Conservation (phyloP, 306 rosid genomes). For the Crotalaria pallida region DNA sequence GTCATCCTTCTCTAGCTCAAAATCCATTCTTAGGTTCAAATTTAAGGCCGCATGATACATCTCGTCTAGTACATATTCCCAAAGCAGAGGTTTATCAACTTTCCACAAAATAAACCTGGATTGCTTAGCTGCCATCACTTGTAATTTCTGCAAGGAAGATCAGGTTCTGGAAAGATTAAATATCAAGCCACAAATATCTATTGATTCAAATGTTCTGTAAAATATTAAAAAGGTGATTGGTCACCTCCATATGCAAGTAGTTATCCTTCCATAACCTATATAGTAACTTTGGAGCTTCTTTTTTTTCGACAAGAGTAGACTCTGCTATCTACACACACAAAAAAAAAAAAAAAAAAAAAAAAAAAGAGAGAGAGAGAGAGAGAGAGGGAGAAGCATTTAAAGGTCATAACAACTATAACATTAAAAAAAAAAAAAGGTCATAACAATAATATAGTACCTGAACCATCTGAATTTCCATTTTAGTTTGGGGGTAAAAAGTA, state of each 20-base stretch:
- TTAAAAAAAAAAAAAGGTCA: too few relatives aligned
- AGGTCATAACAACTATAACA: not conserved
- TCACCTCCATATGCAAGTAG: slow-evolving; percentile 86
- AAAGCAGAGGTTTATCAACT: slow-evolving; percentile 52
- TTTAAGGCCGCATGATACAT: slow-evolving; percentile 89
- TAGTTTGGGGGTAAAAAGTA: not conserved
- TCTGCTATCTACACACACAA: slow-evolving; percentile 78
- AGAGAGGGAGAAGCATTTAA: not conserved
- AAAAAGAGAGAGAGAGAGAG: too few relatives aligned
- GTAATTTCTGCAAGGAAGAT: slow-evolving; percentile 60
- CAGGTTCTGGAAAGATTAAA: not conserved
- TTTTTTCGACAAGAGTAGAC: slow-evolving; percentile 68
- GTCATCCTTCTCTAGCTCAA: slow-evolving; percentile 53
- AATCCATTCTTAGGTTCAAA: slow-evolving; percentile 53
- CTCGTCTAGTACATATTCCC: slow-evolving; percentile 77
- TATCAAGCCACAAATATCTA: slow-evolving; percentile 4
- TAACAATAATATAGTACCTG: not conserved
- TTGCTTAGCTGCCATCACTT: slow-evolving; percentile 23
- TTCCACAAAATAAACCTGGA: slow-evolving; percentile 53
- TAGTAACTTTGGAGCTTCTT: slow-evolving; percentile 67
- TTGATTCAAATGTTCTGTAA: not conserved
- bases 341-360: too few relatives aligned
- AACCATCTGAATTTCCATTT: not conserved
- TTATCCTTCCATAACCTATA: slow-evolving; percentile 73
- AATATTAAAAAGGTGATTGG: slow-evolving; percentile 7